Percentiles rank a stretch among this genome's conserved stretches.
Conservation (phyloP, 1,284 basidiomycete genomes). For the Tilletia walkeri region DNA sequence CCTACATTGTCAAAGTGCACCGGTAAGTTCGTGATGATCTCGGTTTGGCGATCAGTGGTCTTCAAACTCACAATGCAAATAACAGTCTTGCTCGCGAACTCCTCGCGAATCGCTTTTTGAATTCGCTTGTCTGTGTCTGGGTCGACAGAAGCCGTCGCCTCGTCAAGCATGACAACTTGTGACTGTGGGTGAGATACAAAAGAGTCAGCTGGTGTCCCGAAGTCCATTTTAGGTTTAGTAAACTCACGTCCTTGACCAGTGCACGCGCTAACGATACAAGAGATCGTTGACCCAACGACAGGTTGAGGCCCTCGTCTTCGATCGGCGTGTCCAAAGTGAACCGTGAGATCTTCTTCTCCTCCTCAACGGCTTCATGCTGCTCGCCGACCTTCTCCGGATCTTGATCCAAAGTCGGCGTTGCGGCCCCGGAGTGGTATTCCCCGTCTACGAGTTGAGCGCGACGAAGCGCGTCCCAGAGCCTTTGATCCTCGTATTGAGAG, state of each 20-base stretch:
- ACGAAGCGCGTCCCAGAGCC: constrained; percentile 54
- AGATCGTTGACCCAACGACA: constrained; percentile 55
- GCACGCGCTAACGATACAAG: constrained; percentile 56
- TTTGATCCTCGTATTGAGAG: constrained; percentile 52
- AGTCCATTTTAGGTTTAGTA: constrained; percentile 7
- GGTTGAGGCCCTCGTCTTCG: constrained; percentile 54
- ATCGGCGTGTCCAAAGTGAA: constrained; percentile 52
- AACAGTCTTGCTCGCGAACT: constrained; percentile 76
- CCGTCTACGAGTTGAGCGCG: constrained; percentile 51
- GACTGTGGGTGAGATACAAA: not conserved
- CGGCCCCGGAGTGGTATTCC: constrained; percentile 18
- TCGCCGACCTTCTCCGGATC: constrained; percentile 23
- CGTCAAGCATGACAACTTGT: constrained; percentile 58
- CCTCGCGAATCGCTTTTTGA: constrained; percentile 77
- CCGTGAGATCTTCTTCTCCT: constrained; percentile 34
- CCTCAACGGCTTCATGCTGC: constrained; percentile 28
- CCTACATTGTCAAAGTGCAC: constrained; percentile 39
- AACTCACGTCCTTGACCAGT: constrained; percentile 43
- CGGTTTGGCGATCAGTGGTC: not conserved
- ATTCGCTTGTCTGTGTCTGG: constrained; percentile 77
- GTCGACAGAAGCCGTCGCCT: constrained; percentile 77
- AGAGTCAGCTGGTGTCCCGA: not conserved
- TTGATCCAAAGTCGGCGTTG: constrained; percentile 1
- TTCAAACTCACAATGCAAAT: constrained; percentile 62
- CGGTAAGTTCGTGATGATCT: too few species aligned